Percentiles rank a stretch among this genome's conserved stretches.
These are phyloP conservation scores for Rusavskia elegans DNA, from an alignment of 495 filamentous ascomycete genomes.

Conservation along the genomic window DNA sequence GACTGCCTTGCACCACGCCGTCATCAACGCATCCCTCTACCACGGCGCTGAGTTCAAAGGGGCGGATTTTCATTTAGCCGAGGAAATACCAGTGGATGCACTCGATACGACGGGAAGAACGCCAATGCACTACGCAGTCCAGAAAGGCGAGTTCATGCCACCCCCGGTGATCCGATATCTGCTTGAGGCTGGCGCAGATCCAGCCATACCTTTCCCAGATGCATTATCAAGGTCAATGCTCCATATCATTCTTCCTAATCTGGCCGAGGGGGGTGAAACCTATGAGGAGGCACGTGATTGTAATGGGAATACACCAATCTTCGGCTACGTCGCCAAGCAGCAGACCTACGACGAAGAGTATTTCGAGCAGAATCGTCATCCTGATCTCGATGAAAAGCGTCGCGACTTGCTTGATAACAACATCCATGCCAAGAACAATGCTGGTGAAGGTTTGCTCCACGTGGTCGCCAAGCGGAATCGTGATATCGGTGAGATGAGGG, in stretches of 20 bases:
- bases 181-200: not conserved
- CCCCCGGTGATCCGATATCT: not conserved
- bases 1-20: not conserved
- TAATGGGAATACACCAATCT: constrained; percentile 18
- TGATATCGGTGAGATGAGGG: not conserved
- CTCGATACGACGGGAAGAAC: not conserved
- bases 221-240: not conserved
- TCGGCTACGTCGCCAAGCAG: constrained; percentile 8
- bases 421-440: constrained; percentile 7
- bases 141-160: not conserved
- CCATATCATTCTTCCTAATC: not conserved
- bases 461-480: not conserved
- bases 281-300: constrained; percentile 9
- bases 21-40: not conserved
- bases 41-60: not conserved
- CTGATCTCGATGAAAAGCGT: not conserved
- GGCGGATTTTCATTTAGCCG: not conserved
- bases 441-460: constrained; percentile 10
- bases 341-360: not conserved
- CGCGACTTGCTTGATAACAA: not conserved
- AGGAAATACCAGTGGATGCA: not conserved
- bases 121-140: not conserved
- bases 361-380: not conserved
- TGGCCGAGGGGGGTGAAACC: not conserved
- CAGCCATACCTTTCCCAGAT: not conserved